Evolutionary conservation across 1,284 basidiomycete species (phyloP), one percentile per base, ranked within the genome.

Genomic region (Microbotryum saponariae): DNA sequence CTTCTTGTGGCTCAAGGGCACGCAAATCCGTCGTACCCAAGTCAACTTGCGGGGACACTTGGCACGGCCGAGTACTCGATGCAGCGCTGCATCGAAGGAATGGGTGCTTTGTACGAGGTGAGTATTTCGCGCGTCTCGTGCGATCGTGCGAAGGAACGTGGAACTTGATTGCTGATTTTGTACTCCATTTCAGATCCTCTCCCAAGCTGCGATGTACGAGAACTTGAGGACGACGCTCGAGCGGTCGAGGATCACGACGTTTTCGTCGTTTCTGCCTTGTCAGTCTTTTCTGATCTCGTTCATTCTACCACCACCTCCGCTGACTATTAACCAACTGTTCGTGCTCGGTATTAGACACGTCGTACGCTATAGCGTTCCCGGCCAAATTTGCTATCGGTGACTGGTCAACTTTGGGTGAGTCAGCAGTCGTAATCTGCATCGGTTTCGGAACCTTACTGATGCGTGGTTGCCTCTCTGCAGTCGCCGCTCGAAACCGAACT

Each of bases 351-450:
- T 6, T 42, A 68, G 66, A 68, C 53, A 49, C 54, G 6, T 54
- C 61, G 33, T 68, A 64, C 58, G 49, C 55, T 21, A 49, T 66
- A 29, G 65, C 60, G 0, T 66, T 69, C 55, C 65, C 65, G 0
- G 62, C 67, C 45, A 66, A 66, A 42, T 64, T 61, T 20, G 56
- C 56, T 8, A 62, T 66, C 37, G 67, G 67, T 4, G 67, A 69
- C 27, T 69, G 67, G 67, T 48, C 44, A 10, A 25, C 58, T 1
- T 33, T 68, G 4, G 62, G 65, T 62, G 33, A 42, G 62, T 53
- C 5, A 6, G 14, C 42, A 9, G 4, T 45, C 23, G 12, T 29
- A 6, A 10, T 16, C 16, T 14, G 33, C 48, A 37, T 23, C 45
- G 14, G 20, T 14, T 33, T 31, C 9, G 3, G 20, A 23, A 21